phyloP scores from a whole-genome alignment of 805 yeast genomes.

The Alloascoidea hylecoeti region DNA sequence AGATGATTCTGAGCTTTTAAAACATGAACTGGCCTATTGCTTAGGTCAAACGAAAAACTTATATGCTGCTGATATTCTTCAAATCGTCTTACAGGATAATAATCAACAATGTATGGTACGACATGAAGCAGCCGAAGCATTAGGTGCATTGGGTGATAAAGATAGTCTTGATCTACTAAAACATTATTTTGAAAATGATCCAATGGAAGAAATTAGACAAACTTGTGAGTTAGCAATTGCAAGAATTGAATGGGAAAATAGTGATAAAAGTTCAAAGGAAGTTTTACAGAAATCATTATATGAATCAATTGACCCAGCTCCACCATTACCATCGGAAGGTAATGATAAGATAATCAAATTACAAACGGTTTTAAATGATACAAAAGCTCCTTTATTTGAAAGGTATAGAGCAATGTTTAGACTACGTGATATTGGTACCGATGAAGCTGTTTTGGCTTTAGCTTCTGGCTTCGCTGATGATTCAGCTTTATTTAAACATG shows the following conservation, averaged over 20 bases:
- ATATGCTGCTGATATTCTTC: slow-evolving; percentile 61
- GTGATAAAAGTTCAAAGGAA: slow-evolving; percentile 53
- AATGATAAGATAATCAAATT: slow-evolving; percentile 52
- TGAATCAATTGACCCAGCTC: slow-evolving; percentile 94
- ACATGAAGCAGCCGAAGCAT: slow-evolving; percentile 98
- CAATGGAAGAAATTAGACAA: slow-evolving; percentile 79
- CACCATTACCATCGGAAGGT: slow-evolving; percentile 68
- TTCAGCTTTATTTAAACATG: slow-evolving; percentile 92
- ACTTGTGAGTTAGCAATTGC: slow-evolving; percentile 96
- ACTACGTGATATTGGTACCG: slow-evolving; percentile 85
- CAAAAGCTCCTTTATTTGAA: slow-evolving; percentile 67
- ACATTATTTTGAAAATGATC: slow-evolving; percentile 57
- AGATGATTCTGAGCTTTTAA: slow-evolving; percentile 77
- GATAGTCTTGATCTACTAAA: slow-evolving; percentile 55
- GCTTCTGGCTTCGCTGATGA: slow-evolving; percentile 85
- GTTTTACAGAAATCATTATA: slow-evolving; percentile 62
- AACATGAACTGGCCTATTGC: slow-evolving; percentile 96
- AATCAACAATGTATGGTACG: slow-evolving; percentile 85
- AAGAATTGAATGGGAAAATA: slow-evolving; percentile 85
- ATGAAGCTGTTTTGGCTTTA: slow-evolving; percentile 84
- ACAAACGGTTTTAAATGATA: slow-evolving; percentile 59
- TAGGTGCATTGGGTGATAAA: slow-evolving; percentile 86
- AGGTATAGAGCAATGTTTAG: slow-evolving; percentile 98
- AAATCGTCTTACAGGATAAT: slow-evolving; percentile 50
- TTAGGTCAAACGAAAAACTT: slow-evolving; percentile 88